These are phyloP conservation scores for Singerocomus inundabilis DNA, from an alignment of 1,284 basidiomycete genomes.

Conservation along the genomic window DNA sequence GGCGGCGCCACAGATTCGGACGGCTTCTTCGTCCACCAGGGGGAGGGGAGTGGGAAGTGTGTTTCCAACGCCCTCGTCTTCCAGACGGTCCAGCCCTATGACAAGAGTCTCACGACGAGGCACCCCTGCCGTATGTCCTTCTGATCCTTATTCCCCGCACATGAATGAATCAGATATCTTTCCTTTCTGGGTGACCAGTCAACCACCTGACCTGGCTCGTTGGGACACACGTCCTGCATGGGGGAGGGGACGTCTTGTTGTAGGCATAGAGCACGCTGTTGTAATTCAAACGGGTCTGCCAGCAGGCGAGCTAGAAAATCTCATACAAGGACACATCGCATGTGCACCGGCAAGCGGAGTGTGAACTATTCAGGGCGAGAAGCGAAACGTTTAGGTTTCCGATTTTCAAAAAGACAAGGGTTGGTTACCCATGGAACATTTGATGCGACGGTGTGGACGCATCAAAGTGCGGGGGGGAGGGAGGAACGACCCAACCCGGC, in stretches of 20 bases:
- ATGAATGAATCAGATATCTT: slow-evolving; percentile 27
- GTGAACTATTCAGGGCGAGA: slow-evolving; percentile 29
- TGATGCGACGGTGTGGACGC: slow-evolving; percentile 18
- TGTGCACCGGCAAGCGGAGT: slow-evolving; percentile 22
- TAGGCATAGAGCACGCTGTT: no score
- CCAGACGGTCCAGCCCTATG: slow-evolving; percentile 43
- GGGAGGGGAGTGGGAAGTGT: slow-evolving; percentile 34
- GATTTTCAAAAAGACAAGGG: slow-evolving; percentile 31
- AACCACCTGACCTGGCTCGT: slow-evolving; percentile 9
- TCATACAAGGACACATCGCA: no score
- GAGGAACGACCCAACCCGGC: no score
- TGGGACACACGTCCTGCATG: neutral
- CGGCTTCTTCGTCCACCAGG: slow-evolving; percentile 33
- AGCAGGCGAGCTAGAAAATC: no score
- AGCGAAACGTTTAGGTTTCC: slow-evolving; percentile 29
- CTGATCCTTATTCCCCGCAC: slow-evolving; percentile 17
- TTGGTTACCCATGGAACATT: slow-evolving; percentile 4
- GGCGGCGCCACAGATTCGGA: slow-evolving; percentile 23
- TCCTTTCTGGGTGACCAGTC: no score
- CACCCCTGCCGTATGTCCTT: slow-evolving; percentile 27
- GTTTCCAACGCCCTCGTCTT: slow-evolving; percentile 39
- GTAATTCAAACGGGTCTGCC: no score
- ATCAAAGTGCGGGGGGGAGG: slow-evolving; percentile 34
- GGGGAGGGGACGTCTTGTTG: neutral
- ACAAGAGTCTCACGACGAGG: slow-evolving; percentile 35